Conservation (phyloP, 768 basidiomycete species). For the Saitozyma sp. region DNA sequence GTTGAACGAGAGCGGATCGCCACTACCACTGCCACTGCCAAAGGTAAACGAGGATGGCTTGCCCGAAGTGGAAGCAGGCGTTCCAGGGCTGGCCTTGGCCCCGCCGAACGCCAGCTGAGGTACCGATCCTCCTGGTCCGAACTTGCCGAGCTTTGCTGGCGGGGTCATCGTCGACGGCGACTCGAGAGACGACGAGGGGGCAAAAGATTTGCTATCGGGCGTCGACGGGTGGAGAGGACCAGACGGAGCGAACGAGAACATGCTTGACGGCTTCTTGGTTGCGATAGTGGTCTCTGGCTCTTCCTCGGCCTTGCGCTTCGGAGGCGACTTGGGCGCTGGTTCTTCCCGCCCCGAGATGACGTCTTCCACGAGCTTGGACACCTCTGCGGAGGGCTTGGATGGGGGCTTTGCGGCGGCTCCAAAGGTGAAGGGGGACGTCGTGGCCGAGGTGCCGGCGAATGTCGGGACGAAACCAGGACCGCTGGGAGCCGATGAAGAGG, state of each 20-base stretch:
- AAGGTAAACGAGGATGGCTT: too few relatives aligned
- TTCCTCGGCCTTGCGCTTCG: too few relatives aligned
- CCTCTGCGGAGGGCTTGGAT: slow-evolving; percentile 33
- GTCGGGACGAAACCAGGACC: slow-evolving; percentile 5
- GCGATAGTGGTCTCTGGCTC: slow-evolving; percentile 13
- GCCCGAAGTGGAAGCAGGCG: slow-evolving; percentile 17
- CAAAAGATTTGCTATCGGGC: slow-evolving; percentile 40
- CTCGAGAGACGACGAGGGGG: slow-evolving; percentile 30
- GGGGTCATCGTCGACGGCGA: slow-evolving; percentile 14
- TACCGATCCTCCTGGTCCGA: slow-evolving; percentile 42
- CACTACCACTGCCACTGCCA: too few relatives aligned
- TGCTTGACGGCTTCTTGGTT: slow-evolving; percentile 14
- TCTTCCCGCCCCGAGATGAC: slow-evolving; percentile 24
- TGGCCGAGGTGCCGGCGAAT: background rate
- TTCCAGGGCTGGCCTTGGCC: slow-evolving; percentile 27
- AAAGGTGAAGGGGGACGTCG: slow-evolving; percentile 13
- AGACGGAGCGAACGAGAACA: slow-evolving; percentile 43
- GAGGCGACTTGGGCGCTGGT: slow-evolving; percentile 7
- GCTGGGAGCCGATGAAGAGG: background rate
- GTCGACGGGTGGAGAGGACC: slow-evolving; percentile 41
- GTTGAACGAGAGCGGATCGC: slow-evolving; percentile 30
- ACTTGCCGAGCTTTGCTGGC: slow-evolving; percentile 38
- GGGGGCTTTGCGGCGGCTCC: slow-evolving; percentile 7
- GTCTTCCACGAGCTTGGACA: slow-evolving; percentile 30
- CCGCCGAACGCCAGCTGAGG: slow-evolving; percentile 43